phyloP scores from a whole-genome alignment of 495 filamentous ascomycete genomes.

The Viridothelium virens region DNA sequence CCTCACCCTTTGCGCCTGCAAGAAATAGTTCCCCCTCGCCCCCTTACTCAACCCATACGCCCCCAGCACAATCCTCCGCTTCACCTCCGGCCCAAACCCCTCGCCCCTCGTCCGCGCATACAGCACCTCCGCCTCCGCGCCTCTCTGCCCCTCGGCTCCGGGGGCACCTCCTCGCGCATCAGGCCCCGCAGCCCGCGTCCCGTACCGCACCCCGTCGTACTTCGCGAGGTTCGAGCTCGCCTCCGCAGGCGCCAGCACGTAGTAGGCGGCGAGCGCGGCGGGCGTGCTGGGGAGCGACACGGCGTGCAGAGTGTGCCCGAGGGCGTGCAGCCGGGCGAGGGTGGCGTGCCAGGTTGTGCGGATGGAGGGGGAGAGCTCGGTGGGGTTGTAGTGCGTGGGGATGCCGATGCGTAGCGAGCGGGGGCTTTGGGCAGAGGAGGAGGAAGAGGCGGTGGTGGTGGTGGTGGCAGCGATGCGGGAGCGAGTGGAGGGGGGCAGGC shows the following conservation, averaged over 20 bases:
- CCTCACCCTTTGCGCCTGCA: conserved; percentile 82
- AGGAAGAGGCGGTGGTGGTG: not conserved
- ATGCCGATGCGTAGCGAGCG: conserved; percentile 55
- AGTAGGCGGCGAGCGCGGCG: conserved; percentile 85
- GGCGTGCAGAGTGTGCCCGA: conserved; percentile 61
- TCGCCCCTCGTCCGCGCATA: conserved; percentile 65
- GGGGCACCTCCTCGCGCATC: conserved; percentile 24
- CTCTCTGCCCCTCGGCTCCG: conserved; percentile 32
- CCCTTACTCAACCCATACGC: conserved; percentile 84
- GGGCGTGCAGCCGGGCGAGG: conserved; percentile 47
- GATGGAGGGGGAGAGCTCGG: conserved; percentile 62
- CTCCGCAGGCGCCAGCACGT: conserved; percentile 89
- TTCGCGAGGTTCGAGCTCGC: conserved; percentile 96
- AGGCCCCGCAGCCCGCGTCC: conserved; percentile 40
- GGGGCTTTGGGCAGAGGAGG: conserved; percentile 5
- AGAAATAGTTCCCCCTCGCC: conserved; percentile 93
- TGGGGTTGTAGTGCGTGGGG: conserved; percentile 80
- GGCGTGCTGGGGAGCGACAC: conserved; percentile 80
- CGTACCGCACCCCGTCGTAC: conserved; percentile 93
- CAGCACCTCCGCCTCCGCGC: conserved; percentile 42
- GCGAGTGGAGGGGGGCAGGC: conserved; percentile 47
- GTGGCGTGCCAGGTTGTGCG: conserved; percentile 59
- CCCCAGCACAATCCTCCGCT: conserved; percentile 76
- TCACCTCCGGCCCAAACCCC: conserved; percentile 78
- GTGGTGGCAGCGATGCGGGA: conserved; percentile 36